Conservation (phyloP, 2,329 filamentous ascomycete genomes). For the Thielaviopsis euricoi region DNA sequence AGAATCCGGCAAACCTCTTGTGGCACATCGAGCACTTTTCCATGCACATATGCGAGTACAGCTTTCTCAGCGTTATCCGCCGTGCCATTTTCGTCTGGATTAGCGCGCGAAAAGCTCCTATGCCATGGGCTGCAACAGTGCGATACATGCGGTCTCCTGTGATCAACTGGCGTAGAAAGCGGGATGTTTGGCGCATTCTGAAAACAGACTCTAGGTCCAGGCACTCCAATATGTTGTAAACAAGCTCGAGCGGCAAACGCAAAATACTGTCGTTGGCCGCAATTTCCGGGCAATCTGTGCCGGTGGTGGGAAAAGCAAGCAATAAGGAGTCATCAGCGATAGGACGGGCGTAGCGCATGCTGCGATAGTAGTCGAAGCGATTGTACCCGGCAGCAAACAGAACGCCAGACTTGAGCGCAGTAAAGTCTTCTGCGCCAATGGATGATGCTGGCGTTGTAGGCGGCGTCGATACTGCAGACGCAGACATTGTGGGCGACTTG, state of each 20-base stretch:
- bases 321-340: neutral
- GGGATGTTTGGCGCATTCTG: neutral
- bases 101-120: neutral
- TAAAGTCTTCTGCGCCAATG: neutral
- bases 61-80: neutral
- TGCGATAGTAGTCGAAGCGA: neutral
- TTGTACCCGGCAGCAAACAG: neutral
- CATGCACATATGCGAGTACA: neutral
- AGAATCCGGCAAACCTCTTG: constrained; percentile 3
- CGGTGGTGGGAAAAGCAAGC: neutral
- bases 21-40: neutral
- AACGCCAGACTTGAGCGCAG: neutral
- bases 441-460: neutral
- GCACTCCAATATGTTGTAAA: neutral
- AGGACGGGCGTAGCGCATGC: neutral
- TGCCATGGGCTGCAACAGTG: neutral
- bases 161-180: neutral
- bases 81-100: neutral
- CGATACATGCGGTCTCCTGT: neutral
- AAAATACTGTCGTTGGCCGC: neutral
- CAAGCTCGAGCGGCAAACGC: constrained; percentile 1
- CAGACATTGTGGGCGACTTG: too few relatives aligned
- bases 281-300: neutral
- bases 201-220: constrained; percentile 1
- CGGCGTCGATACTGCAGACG: neutral